A percentile compares a stretch with the other conserved stretches of the same genome.
Evolutionary conservation across 495 filamentous ascomycete genomes (phyloP).

Genomic region (Hypoxylon crocopeplum): DNA sequence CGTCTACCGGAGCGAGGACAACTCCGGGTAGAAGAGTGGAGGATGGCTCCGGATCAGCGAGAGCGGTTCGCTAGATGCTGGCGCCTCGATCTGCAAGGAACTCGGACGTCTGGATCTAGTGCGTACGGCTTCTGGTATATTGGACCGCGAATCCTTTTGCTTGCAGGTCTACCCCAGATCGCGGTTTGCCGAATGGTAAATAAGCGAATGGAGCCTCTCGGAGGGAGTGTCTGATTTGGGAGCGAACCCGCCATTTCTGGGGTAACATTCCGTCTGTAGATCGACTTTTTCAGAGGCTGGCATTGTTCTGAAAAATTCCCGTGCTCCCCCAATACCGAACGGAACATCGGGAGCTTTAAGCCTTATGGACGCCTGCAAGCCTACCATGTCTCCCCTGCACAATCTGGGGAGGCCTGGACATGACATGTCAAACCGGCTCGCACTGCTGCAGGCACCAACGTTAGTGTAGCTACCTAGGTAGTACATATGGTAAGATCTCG

Average conservation of each 20-base stretch:
- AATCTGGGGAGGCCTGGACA: slow-evolving; percentile 25
- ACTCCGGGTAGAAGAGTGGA: slow-evolving; percentile 28
- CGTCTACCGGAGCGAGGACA: slow-evolving; percentile 23
- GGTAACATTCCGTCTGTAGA: slow-evolving; percentile 34
- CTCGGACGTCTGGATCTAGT: slow-evolving; percentile 27
- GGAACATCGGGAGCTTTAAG: slow-evolving; percentile 39
- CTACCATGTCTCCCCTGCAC: slow-evolving; percentile 27
- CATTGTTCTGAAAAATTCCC: slow-evolving; percentile 24
- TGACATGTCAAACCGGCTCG: slow-evolving; percentile 25
- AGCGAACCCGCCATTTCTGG: slow-evolving; percentile 25
- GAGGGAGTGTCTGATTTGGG: slow-evolving; percentile 34
- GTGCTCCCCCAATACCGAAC: slow-evolving; percentile 33
- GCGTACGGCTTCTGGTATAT: slow-evolving; percentile 20
- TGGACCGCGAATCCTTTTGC: slow-evolving; percentile 19
- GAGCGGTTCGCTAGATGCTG: slow-evolving; percentile 21
- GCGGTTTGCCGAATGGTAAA: slow-evolving; percentile 27
- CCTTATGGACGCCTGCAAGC: slow-evolving; percentile 31
- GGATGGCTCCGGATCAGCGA: slow-evolving; percentile 30
- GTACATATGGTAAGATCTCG: slow-evolving; percentile 6
- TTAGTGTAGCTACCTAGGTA: slow-evolving; percentile 1
- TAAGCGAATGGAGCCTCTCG: slow-evolving; percentile 21
- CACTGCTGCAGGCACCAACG: slow-evolving; percentile 30
- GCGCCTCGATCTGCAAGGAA: slow-evolving; percentile 27
- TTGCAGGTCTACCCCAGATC: slow-evolving; percentile 35
- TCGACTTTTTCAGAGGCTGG: slow-evolving; percentile 22